Percentiles rank a stretch among this genome's conserved stretches.
These are phyloP conservation scores for Claviceps africana DNA, from an alignment of 2,329 filamentous ascomycete genomes.

Conservation along the genomic window DNA sequence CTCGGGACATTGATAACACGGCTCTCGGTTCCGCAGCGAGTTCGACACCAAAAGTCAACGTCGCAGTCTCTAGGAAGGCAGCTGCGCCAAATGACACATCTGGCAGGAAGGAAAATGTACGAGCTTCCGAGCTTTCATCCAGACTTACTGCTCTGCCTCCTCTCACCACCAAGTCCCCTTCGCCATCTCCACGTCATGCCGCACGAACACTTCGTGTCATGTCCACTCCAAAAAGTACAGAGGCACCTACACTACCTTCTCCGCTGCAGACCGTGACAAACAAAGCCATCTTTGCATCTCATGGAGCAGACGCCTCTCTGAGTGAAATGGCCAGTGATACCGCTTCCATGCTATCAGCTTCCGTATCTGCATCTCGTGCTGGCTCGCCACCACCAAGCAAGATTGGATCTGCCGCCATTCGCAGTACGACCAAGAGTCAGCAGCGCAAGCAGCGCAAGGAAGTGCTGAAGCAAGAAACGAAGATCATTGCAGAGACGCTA, in stretches of 20 bases:
- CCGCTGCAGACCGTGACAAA: slow-evolving; percentile 16
- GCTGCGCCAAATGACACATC: background rate
- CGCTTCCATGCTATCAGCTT: slow-evolving; percentile 58
- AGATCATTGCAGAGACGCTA: slow-evolving; percentile 34
- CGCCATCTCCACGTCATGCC: slow-evolving; percentile 35
- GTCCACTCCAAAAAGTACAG: slow-evolving; percentile 42
- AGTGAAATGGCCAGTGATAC: slow-evolving; percentile 68
- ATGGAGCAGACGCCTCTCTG: slow-evolving; percentile 56
- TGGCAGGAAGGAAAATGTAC: background rate
- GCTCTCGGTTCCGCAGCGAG: background rate
- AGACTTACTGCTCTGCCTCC: slow-evolving; percentile 38
- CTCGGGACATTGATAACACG: background rate
- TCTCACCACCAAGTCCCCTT: slow-evolving; percentile 28
- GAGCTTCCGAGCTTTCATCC: slow-evolving; percentile 15
- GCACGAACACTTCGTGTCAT: slow-evolving; percentile 54
- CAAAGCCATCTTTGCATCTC: slow-evolving; percentile 16
- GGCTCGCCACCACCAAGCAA: slow-evolving; percentile 54
- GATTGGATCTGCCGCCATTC: slow-evolving; percentile 54
- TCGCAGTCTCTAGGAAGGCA: background rate
- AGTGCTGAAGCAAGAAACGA: slow-evolving; percentile 48
- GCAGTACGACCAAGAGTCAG: slow-evolving; percentile 62
- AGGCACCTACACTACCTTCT: slow-evolving; percentile 31
- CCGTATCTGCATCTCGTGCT: slow-evolving; percentile 52
- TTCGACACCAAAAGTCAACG: background rate
- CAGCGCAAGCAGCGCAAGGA: slow-evolving; percentile 64